A percentile compares a stretch with the other conserved stretches of the same genome.
phyloP scores from a whole-genome alignment of 805 yeast genomes.

The Cyberlindnera samutprakarnensis region DNA sequence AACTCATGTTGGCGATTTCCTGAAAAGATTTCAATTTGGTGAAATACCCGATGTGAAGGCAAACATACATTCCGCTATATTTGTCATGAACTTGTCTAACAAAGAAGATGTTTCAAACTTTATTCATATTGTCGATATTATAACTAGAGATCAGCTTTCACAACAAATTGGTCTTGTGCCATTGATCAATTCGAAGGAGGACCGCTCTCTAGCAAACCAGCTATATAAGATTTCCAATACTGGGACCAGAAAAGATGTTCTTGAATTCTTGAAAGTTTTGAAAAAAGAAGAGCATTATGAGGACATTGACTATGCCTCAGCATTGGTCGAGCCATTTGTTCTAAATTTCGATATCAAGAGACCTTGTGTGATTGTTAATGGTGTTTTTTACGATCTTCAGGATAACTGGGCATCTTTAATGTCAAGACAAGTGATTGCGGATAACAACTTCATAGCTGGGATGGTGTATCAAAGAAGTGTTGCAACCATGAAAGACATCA shows the following conservation, averaged over 20 bases:
- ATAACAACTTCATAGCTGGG: constrained; percentile 28
- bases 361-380: constrained; percentile 63
- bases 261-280: constrained; percentile 14
- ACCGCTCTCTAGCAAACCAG: constrained; percentile 13
- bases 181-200: constrained; percentile 22
- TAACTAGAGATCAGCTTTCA: constrained; percentile 54
- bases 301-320: neutral
- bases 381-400: constrained; percentile 50
- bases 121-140: constrained; percentile 39
- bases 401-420: constrained; percentile 49
- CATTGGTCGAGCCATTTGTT: constrained; percentile 10
- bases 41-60: constrained; percentile 64
- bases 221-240: constrained; percentile 11
- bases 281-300: no score
- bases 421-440: constrained; percentile 47
- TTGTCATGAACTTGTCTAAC: constrained; percentile 56
- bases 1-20: constrained; percentile 38
- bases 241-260: constrained; percentile 11
- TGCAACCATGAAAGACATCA: constrained; percentile 21
- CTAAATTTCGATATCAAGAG: constrained; percentile 32
- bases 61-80: constrained; percentile 68
- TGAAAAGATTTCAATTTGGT: constrained; percentile 41
- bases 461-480: constrained; percentile 22
- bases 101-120: constrained; percentile 43
- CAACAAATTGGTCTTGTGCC: constrained; percentile 86